Percentiles rank a stretch among this genome's conserved stretches.
These are phyloP conservation scores for Diutina ranongensis DNA, from an alignment of 1,139 yeast genomes.

Conservation along the genomic window DNA sequence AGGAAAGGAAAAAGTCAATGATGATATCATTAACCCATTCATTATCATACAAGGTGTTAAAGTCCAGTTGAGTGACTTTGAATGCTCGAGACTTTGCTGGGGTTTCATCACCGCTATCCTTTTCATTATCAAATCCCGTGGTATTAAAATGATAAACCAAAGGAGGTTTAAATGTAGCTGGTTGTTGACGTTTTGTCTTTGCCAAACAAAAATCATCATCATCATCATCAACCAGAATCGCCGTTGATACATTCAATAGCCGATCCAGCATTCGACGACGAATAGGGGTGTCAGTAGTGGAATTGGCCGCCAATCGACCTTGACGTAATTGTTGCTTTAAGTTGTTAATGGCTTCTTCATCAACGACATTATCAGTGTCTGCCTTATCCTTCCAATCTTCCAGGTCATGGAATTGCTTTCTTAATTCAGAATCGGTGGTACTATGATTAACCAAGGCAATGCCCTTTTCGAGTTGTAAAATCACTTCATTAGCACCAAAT, in stretches of 20 bases:
- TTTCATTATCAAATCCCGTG: neutral
- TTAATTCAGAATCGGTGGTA: neutral
- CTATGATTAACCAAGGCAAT: neutral
- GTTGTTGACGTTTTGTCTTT: neutral
- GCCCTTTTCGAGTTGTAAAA: neutral
- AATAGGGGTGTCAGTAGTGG: neutral
- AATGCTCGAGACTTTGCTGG: slow-evolving; percentile 19
- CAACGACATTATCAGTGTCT: neutral
- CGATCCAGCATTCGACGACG: too few species aligned
- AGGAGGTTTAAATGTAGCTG: neutral
- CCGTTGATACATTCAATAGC: neutral
- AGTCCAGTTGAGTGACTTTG: slow-evolving; percentile 47
- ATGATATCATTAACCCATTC: slow-evolving; percentile 72
- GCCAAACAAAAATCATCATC: neutral
- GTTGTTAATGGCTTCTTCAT: neutral
- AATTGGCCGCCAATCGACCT: neutral
- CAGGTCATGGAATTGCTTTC: neutral
- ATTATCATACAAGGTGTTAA: slow-evolving; percentile 53
- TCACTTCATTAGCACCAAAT: slow-evolving; percentile 4
- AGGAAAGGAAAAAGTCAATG: slow-evolving; percentile 60
- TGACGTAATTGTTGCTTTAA: neutral
- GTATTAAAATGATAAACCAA: neutral
- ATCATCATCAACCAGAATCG: neutral
- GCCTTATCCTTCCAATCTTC: neutral
- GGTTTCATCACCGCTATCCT: neutral